Conservation (phyloP, 495 filamentous ascomycete species). For the Talaromyces wortmannii region DNA sequence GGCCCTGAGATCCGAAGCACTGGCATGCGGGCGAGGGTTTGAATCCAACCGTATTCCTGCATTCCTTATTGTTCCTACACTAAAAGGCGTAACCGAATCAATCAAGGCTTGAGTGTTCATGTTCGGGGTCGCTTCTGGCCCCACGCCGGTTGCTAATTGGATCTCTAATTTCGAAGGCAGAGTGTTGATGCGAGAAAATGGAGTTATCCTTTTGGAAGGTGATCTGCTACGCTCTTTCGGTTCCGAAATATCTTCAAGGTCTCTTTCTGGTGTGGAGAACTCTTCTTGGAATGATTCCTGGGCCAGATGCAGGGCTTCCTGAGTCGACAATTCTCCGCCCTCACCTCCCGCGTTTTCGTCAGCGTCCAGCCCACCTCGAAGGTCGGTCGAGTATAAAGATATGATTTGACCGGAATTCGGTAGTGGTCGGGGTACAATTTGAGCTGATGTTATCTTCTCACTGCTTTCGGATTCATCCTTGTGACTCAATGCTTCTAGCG, state of each 20-base stretch:
- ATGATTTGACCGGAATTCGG: conserved; percentile 23
- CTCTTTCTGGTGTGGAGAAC: conserved; percentile 23
- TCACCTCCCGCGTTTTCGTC: conserved; percentile 11
- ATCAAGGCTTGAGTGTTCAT: conserved; percentile 46
- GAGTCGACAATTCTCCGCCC: conserved; percentile 39
- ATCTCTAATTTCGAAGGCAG: conserved; percentile 4
- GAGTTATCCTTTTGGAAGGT: conserved; percentile 24
- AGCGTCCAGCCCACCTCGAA: conserved; percentile 16
- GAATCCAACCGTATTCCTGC: conserved; percentile 2
- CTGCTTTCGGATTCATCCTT: conserved; percentile 1
- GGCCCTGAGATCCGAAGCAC: conserved; percentile 2
- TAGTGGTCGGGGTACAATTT: conserved; percentile 18
- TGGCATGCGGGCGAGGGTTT: conserved; percentile 4
- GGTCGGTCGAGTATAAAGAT: conserved; percentile 31
- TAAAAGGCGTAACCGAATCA: conserved; percentile 41
- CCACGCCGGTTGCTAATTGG: conserved; percentile 8
- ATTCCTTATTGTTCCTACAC: conserved; percentile 37
- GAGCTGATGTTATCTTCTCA: conserved; percentile 34
- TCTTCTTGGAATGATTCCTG: conserved; percentile 42
- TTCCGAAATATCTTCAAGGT: not conserved
- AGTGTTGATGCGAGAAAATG: conserved; percentile 19
- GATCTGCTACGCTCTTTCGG: conserved; percentile 5
- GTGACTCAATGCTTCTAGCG: not conserved
- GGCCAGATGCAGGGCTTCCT: conserved; percentile 40
- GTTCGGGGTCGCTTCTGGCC: conserved; percentile 7